These are phyloP conservation scores for Selaginella tamariscina DNA, from an alignment of 75 land plant genomes.

Conservation along the genomic window DNA sequence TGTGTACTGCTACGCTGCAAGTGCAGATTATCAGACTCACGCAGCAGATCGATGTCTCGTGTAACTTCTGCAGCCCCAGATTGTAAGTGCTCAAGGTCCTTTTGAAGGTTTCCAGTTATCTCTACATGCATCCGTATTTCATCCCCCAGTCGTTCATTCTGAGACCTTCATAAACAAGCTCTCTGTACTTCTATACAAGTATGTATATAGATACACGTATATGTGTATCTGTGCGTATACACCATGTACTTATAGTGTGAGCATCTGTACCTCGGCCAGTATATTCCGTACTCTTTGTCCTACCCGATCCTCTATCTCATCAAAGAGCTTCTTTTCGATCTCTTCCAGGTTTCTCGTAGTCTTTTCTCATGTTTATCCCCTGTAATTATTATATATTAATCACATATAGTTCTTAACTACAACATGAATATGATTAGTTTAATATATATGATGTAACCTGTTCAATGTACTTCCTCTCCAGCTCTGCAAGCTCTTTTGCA, in stretches of 20 bases:
- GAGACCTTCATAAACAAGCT: slow-evolving; percentile 1
- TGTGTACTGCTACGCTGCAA: slow-evolving; percentile 18
- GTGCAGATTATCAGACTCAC: slow-evolving; percentile 21
- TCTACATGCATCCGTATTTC: slow-evolving; percentile 25
- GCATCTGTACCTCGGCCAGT: slow-evolving; percentile 18
- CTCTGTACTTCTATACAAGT: not conserved
- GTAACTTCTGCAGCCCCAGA: slow-evolving; percentile 12
- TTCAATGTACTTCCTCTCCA: slow-evolving; percentile 22
- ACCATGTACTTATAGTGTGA: too few species aligned
- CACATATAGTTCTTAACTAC: too few species aligned
- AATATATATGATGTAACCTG: not conserved
- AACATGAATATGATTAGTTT: not conserved
- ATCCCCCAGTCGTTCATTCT: slow-evolving; percentile 26
- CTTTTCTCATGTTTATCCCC: slow-evolving; percentile 19
- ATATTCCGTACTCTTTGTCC: slow-evolving; percentile 15
- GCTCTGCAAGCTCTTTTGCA: slow-evolving; percentile 11
- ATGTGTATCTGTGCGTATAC: too few species aligned
- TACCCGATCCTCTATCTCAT: slow-evolving; percentile 24
- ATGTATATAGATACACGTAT: too few species aligned
- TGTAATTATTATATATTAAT: too few species aligned
- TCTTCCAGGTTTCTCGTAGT: slow-evolving; percentile 21
- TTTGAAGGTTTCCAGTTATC: slow-evolving; percentile 17
- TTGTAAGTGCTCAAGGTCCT: slow-evolving; percentile 9
- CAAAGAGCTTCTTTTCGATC: slow-evolving; percentile 13
- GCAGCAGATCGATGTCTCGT: slow-evolving; percentile 20